Evolutionary conservation across 345 rosid species (phyloP).

Genomic region (Orychophragmus violaceus): DNA sequence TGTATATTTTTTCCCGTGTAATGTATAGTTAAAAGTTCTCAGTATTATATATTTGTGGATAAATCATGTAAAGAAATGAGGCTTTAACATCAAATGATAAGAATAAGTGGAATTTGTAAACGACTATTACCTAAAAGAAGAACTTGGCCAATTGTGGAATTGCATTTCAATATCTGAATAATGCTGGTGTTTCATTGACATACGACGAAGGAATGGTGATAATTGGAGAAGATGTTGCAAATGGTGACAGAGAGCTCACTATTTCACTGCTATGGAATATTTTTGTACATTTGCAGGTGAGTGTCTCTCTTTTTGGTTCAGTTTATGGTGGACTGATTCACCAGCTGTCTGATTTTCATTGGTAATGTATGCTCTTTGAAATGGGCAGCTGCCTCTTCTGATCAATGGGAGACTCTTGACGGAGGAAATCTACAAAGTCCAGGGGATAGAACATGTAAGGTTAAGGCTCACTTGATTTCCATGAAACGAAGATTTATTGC

Average conservation of each 20-base stretch:
- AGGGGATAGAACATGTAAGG: conserved; percentile 48
- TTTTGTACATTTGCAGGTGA: conserved; percentile 85
- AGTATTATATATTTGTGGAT: neutral
- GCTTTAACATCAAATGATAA: neutral
- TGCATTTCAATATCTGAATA: conserved; percentile 60
- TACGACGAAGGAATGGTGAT: conserved; percentile 71
- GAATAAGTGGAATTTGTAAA: neutral
- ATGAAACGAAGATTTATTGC: no score
- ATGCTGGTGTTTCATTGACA: conserved; percentile 50
- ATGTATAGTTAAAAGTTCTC: neutral
- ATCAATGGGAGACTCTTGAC: conserved; percentile 41
- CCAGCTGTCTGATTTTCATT: neutral
- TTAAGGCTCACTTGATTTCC: conserved; percentile 13
- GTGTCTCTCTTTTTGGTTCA: conserved; percentile 1
- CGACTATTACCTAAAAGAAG: no score
- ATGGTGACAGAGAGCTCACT: conserved; percentile 79
- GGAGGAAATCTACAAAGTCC: conserved; percentile 56
- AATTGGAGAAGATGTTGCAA: conserved; percentile 60
- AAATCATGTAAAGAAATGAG: neutral
- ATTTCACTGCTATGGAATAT: conserved; percentile 84
- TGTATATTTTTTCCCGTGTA: neutral
- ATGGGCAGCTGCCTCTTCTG: conserved; percentile 75
- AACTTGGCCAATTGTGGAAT: conserved; percentile 58
- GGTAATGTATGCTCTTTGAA: conserved; percentile 1
- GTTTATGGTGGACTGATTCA: neutral